Evolutionary conservation across 345 rosid species (phyloP).

Genomic region (Camelina hispida): DNA sequence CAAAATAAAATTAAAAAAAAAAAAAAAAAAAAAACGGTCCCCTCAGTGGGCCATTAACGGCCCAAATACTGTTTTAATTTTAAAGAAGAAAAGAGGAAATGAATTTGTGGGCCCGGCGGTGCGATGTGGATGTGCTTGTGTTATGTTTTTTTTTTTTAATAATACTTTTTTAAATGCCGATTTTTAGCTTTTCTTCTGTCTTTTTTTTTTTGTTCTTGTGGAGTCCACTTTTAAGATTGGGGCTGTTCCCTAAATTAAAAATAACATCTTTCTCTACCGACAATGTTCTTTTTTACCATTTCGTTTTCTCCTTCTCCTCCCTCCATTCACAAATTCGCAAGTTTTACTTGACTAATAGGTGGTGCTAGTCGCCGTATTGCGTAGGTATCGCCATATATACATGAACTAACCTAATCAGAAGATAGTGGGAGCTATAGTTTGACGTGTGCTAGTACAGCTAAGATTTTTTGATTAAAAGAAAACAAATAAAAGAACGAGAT

Average conservation of each 20-base stretch:
- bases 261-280: conserved; percentile 37
- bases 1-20: neutral
- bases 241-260: conserved; percentile 32
- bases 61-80: conserved; percentile 26
- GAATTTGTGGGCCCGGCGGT: conserved; percentile 33
- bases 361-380: conserved; percentile 14
- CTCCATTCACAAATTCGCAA: conserved; percentile 10
- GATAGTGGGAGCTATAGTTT: too few relatives aligned
- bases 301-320: conserved; percentile 7
- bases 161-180: conserved; percentile 10
- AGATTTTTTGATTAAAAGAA: neutral
- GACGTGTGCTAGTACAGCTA: too few relatives aligned
- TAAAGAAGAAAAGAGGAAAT: neutral
- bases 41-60: conserved; percentile 35
- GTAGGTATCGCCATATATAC: conserved; percentile 24
- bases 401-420: neutral
- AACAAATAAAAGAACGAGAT: neutral
- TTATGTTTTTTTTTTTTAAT: conserved; percentile 19
- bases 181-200: conserved; percentile 20
- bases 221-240: conserved; percentile 42
- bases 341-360: neutral
- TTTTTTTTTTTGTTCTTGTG: conserved; percentile 16
- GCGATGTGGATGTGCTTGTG: conserved; percentile 41
- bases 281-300: conserved; percentile 32
- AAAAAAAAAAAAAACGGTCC: conserved; percentile 37